Base-by-base conservation (phyloP, 441 rosid species). In the Isatis lusitanica region DNA sequence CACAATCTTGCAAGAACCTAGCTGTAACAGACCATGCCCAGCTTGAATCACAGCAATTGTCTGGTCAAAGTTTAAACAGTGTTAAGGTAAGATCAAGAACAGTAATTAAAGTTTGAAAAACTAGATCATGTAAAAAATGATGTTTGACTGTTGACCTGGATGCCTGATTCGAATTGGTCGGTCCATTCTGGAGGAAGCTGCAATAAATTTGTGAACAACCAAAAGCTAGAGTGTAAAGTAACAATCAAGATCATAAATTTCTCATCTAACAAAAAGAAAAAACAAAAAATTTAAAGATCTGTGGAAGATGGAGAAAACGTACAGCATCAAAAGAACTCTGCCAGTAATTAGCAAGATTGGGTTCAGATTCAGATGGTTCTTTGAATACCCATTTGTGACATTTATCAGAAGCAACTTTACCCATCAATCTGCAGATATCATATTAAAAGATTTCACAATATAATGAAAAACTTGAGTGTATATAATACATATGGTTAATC, bases 41-140 rank as follows among this genome's bases (percentile, higher is more conserved):
- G 97, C 99, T 94, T 94, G 99, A 74, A 94, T 94, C 47, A 92
- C 99, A 80, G 97, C 99, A 79, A 94, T 94, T 6, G 99, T 94
- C 99, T 94, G 82, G 44, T 78, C 57, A 83, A 35, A 1, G 2
- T 47, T 33, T 47, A 39, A 58, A 74, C 46, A 59, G 47, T 75
- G 28, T 18, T 72, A 46, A 50, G 69, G 83, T 38, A 69, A 70
- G 39, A 80, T 52, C 40, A 77, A 72, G 57, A 78, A 70, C n/a
- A 66, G 31, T 56, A 46, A 42, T 30, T 47, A 64, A 71, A 62
- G 64, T 59, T 59, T 13, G 36, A 57, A 74, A 43, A 33, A 28
- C 26, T 17, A n/a, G 15, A 26, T 18, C 24, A 43, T 11, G 39
- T 63, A 15, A 63, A 24, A n/a, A 12, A 63, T 10, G 6, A 36